A percentile compares a stretch with the other conserved stretches of the same genome.
phyloP scores from a whole-genome alignment of 768 basidiomycete genomes.

The Lactarius trivialis region DNA sequence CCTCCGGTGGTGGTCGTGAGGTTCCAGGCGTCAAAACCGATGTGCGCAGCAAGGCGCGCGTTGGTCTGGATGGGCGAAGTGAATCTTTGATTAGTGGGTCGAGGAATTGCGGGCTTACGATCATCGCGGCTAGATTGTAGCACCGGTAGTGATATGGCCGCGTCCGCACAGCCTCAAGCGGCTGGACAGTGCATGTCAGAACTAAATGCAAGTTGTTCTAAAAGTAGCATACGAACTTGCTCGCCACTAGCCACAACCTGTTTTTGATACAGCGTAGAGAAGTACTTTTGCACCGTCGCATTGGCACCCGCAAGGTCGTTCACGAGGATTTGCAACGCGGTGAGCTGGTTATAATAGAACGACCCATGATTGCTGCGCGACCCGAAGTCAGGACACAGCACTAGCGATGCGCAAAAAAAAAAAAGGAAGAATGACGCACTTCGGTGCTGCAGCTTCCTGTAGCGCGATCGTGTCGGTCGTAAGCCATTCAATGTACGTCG shows the following conservation, averaged over 20 bases:
- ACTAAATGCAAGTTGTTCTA: not conserved
- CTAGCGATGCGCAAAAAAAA: not conserved
- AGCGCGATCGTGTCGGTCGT: slow-evolving; percentile 24
- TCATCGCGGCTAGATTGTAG: slow-evolving; percentile 32
- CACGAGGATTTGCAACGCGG: slow-evolving; percentile 29
- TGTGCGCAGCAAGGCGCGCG: slow-evolving; percentile 27
- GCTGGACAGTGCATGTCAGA: slow-evolving; percentile 20
- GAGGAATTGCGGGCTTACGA: slow-evolving; percentile 19
- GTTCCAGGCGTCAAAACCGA: slow-evolving; percentile 29
- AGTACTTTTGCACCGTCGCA: slow-evolving; percentile 26
- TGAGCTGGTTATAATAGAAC: slow-evolving; percentile 30
- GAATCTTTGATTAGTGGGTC: not conserved
- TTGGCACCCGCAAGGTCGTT: slow-evolving; percentile 28
- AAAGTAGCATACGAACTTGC: slow-evolving; percentile 8
- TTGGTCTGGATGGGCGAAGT: slow-evolving; percentile 18
- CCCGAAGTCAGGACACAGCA: not conserved
- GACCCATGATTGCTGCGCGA: slow-evolving; percentile 31
- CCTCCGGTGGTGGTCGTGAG: slow-evolving; percentile 23
- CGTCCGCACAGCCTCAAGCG: slow-evolving; percentile 29
- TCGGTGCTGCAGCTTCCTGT: slow-evolving; percentile 23
- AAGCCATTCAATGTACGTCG: slow-evolving; percentile 30
- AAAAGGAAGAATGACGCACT: slow-evolving; percentile 26
- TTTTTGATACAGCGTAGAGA: slow-evolving; percentile 25
- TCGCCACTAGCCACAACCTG: slow-evolving; percentile 31
- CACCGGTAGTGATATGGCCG: slow-evolving; percentile 31